Evolutionary conservation across 371 early-diverging fungal species (phyloP).

Genomic region (Entomophthora muscae): DNA sequence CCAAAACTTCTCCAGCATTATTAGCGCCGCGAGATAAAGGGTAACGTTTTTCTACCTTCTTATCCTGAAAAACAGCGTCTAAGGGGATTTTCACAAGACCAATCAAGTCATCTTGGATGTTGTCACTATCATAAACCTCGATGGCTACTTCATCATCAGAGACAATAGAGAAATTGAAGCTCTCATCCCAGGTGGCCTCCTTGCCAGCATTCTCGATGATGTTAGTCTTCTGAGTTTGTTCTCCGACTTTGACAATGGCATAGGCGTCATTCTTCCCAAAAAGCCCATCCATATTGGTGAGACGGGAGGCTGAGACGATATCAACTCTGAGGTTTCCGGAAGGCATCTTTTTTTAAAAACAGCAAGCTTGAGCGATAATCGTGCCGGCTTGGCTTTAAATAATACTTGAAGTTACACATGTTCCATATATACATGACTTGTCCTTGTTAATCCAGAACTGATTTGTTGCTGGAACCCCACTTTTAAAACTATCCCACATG

Average conservation of each 20-base stretch:
- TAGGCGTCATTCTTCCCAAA: conserved; percentile 14
- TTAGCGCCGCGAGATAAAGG: conserved; percentile 11
- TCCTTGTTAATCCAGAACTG: too few species aligned
- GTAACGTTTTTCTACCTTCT: conserved; percentile 8
- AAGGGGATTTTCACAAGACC: conserved; percentile 11
- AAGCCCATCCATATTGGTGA: conserved; percentile 10
- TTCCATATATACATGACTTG: too few species aligned
- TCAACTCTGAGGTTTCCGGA: not conserved
- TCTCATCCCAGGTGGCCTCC: conserved; percentile 7
- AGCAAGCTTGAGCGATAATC: too few species aligned
- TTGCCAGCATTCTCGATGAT: conserved; percentile 7
- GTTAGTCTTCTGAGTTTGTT: conserved; percentile 9
- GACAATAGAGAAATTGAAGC: not conserved
- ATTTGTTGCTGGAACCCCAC: too few species aligned
- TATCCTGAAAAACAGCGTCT: not conserved
- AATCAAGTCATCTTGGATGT: conserved; percentile 10
- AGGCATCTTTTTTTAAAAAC: not conserved
- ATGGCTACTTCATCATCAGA: conserved; percentile 8
- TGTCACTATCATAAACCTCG: conserved; percentile 10
- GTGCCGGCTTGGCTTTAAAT: too few species aligned
- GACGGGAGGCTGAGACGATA: not conserved
- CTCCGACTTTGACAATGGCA: conserved; percentile 8
- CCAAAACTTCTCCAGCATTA: conserved; percentile 9
- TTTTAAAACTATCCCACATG: too few species aligned
- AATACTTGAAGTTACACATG: too few species aligned